Conservation (phyloP, 1,139 yeast species). For the Dujonia santamariae region DNA sequence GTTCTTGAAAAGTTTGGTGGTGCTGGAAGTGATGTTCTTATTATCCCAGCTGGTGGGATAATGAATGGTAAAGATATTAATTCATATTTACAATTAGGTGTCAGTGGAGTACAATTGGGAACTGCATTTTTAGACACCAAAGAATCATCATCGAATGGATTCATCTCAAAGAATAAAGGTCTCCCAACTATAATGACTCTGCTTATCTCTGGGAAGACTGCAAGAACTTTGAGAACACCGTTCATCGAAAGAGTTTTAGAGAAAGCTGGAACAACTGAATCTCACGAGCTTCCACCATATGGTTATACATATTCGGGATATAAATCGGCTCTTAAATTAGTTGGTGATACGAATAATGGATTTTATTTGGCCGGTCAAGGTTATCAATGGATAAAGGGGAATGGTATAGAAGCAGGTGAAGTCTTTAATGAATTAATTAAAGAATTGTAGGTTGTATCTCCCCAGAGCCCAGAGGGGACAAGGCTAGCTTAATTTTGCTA, state of each 20-base stretch:
- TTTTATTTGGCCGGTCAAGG: constrained; percentile 35
- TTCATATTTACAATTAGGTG: constrained; percentile 30
- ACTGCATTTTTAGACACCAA: constrained; percentile 38
- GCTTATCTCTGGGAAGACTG: constrained; percentile 37
- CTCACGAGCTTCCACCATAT: constrained; percentile 28
- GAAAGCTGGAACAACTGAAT: constrained; percentile 3
- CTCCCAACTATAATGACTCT: constrained; percentile 30
- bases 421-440: constrained; percentile 7
- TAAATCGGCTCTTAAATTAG: constrained; percentile 18
- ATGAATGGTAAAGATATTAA: constrained; percentile 23
- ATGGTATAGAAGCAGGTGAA: constrained; percentile 2
- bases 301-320: constrained; percentile 35
- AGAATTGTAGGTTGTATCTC: background rate
- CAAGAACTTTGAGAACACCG: constrained; percentile 33
- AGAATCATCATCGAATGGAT: constrained; percentile 25
- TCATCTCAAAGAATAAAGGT: constrained; percentile 11
- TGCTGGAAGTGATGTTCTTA: constrained; percentile 10
- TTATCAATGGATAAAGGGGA: constrained; percentile 13
- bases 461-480: background rate
- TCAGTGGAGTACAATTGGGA: constrained; percentile 48
- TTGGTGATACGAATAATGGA: constrained; percentile 18
- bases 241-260: constrained; percentile 19
- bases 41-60: constrained; percentile 50
- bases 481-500: too few species aligned
- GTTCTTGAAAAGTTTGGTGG: constrained; percentile 19